Evolutionary conservation across 257 asterid genomes (phyloP).

Genomic region (Nicotiana tabacum): DNA sequence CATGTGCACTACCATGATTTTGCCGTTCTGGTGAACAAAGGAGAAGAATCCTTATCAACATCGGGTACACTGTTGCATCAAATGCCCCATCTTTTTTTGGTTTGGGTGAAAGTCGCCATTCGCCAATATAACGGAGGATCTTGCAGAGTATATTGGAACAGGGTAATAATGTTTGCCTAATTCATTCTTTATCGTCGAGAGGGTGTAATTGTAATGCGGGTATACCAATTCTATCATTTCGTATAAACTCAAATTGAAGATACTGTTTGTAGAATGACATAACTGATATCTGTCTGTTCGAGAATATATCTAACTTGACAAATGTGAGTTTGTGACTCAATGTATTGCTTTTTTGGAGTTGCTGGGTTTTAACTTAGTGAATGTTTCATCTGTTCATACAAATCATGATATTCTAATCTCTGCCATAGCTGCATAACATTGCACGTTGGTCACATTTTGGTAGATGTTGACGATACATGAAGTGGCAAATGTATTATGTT

Average conservation of each 20-base stretch:
- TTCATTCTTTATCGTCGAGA: constrained; percentile 4
- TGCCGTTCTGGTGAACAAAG: not conserved
- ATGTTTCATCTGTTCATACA: not conserved
- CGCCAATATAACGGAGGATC: not conserved
- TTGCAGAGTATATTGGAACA: not conserved
- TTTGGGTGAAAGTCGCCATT: not conserved
- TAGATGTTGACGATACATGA: not conserved
- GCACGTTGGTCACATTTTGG: not conserved
- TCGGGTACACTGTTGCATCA: not conserved
- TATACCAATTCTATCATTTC: not conserved
- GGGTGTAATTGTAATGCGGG: not conserved
- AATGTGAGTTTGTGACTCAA: not conserved
- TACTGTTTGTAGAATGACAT: not conserved
- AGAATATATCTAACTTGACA: not conserved
- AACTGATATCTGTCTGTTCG: not conserved
- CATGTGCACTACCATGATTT: not conserved
- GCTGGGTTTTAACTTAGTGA: not conserved
- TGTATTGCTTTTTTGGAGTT: not conserved
- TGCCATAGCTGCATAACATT: not conserved
- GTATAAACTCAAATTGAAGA: not conserved
- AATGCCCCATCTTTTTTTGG: not conserved
- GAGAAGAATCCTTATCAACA: not conserved
- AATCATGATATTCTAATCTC: not conserved
- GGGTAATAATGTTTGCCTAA: not conserved
- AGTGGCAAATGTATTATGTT: not conserved